phyloP scores from a whole-genome alignment of 176 grass and related monocot species.

The Poa pratensis region DNA sequence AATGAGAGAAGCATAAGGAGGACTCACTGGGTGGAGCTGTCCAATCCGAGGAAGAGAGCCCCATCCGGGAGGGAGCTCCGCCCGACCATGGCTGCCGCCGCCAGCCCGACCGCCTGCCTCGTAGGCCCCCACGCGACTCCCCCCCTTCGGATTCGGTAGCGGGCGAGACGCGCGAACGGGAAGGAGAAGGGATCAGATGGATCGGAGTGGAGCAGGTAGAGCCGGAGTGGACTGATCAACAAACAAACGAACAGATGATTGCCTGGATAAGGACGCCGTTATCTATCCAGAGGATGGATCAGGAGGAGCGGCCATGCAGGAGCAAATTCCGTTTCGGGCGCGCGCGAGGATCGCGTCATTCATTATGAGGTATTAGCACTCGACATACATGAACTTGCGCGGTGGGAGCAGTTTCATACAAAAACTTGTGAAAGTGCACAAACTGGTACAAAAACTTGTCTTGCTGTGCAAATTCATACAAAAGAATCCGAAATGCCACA shows the following conservation, averaged over 20 bases:
- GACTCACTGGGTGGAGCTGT: slow-evolving; percentile 94
- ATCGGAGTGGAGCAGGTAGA: not conserved
- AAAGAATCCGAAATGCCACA: no score
- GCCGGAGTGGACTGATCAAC: slow-evolving; percentile 1
- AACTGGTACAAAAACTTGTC: no score
- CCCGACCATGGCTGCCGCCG: slow-evolving; percentile 45
- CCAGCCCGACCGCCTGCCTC: not conserved
- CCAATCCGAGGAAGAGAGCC: slow-evolving; percentile 86
- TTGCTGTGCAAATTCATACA: no score
- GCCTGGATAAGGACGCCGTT: not conserved
- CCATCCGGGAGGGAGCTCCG: slow-evolving; percentile 66
- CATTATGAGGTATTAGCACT: no score
- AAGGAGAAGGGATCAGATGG: not conserved
- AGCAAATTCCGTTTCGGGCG: not conserved
- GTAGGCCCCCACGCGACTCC: not conserved
- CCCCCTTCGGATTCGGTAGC: not conserved
- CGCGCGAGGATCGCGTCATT: slow-evolving; percentile 2
- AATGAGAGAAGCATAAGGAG: not conserved
- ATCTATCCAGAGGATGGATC: not conserved
- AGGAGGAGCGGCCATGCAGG: slow-evolving; percentile 29
- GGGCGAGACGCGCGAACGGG: not conserved
- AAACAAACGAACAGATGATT: not conserved
- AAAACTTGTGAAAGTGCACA: no score
- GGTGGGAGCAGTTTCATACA: no score
- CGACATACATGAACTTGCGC: no score